Base-by-base conservation (phyloP, 169 alveolate species). In the Eimeria brunetti region DNA sequence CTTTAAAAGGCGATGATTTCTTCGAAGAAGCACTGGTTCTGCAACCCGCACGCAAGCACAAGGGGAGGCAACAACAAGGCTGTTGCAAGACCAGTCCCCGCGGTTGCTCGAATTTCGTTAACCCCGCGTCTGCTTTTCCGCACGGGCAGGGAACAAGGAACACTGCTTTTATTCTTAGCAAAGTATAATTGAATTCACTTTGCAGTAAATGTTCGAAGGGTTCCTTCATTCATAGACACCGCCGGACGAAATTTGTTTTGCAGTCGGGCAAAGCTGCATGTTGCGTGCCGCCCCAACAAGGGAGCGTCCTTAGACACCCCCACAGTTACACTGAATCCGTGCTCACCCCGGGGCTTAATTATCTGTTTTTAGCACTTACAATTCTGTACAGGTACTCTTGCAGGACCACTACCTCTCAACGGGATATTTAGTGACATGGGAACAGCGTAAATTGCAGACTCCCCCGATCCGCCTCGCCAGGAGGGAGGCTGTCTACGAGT, bases 1-100 rank as follows among this genome's bases (percentile, higher is more conserved):
- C 24, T 4, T 24, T 51, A 49, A 20, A 75, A 27, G n/a, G 88
- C 67, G 88, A 78, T 49, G 27, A 51, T 11, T 30, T 11, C 27
- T 46, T 30, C 38, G 67, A 51, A 78, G 64, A 78, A 41, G 83
- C 4, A 33, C 14, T 8, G 83, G 56, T 6, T 38, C 33, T 36
- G 53, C 51, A 11, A 73, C 83, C 53, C 83, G 51, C 51, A 9
- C 0, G 53, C 53, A 38, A 38, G 22, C 4, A 38, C 83, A 38
- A 5, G 33, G 7, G 53, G 38, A 73, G 33, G 56, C 16, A 0
- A 30, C 83, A 20, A 20, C 83, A 20, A 16, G 51, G 16, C 83
- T 38, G 83, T 33, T 14, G 51, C 83, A 73, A 16, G 83, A 73
- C 56, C 80, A 69, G 83, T 73, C 83, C 83, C 83, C 53, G 56